Conservation (phyloP, 2,329 filamentous ascomycete species). For the Alternaria sp. region DNA sequence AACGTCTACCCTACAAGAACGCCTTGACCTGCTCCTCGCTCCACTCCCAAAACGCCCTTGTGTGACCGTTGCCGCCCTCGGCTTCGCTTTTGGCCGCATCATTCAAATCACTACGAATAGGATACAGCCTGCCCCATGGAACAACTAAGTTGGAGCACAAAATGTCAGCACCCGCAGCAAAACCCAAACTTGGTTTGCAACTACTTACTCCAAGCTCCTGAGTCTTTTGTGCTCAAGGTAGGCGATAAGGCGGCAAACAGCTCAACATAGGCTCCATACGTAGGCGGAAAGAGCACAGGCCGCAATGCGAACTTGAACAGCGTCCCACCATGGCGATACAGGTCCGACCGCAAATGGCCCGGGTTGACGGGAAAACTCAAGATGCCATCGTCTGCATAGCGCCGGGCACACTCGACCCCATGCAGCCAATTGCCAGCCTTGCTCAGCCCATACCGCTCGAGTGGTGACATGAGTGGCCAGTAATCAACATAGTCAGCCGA, state of each 20-base stretch:
- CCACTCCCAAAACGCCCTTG: slow-evolving; percentile 4
- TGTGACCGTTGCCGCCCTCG: not conserved
- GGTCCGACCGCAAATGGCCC: not conserved
- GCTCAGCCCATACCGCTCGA: slow-evolving; percentile 1
- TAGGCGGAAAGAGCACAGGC: not conserved
- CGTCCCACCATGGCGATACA: not conserved
- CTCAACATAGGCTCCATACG: not conserved
- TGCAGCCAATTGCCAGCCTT: slow-evolving; percentile 1
- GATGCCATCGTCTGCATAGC: not conserved
- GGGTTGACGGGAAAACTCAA: slow-evolving; percentile 3
- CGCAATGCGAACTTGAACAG: not conserved
- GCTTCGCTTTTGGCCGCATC: slow-evolving; percentile 1
- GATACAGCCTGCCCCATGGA: not conserved
- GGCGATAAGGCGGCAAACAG: slow-evolving; percentile 3
- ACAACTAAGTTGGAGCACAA: not conserved
- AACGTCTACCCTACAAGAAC: not conserved
- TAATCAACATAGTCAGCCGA: not conserved
- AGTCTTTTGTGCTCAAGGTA: not conserved
- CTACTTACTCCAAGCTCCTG: slow-evolving; percentile 2
- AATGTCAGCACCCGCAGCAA: not conserved
- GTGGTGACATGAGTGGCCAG: not conserved
- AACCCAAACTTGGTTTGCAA: not conserved
- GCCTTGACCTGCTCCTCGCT: slow-evolving; percentile 6
- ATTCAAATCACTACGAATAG: not conserved
- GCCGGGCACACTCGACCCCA: not conserved